phyloP scores from a whole-genome alignment of 1,284 basidiomycete species.

The Cutaneotrichosporon sp. region DNA sequence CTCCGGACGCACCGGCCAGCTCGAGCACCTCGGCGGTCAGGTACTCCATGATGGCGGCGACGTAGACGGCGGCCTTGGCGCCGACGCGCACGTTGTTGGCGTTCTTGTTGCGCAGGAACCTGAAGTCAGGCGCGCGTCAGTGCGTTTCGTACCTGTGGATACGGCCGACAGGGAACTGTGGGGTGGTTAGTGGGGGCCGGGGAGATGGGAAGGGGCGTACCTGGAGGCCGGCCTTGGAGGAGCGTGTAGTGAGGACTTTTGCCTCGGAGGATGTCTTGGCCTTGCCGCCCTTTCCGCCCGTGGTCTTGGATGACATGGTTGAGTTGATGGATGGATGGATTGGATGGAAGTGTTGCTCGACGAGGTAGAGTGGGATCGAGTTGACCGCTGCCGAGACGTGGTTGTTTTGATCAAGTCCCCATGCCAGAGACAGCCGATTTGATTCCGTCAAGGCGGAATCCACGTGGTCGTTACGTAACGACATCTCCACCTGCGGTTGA shows the following conservation, averaged over 20 bases:
- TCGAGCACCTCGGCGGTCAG: constrained; percentile 56
- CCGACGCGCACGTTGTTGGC: constrained; percentile 74
- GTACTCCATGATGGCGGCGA: constrained; percentile 56
- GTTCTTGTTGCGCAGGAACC: constrained; percentile 89
- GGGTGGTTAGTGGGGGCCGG: constrained; percentile 7
- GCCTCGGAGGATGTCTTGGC: constrained; percentile 55
- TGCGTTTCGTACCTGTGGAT: constrained; percentile 41
- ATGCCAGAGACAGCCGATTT: too few relatives aligned
- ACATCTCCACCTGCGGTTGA: too few relatives aligned
- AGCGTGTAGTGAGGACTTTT: constrained; percentile 65
- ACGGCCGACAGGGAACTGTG: constrained; percentile 51
- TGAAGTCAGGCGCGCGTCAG: constrained; percentile 41
- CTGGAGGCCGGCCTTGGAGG: constrained; percentile 80
- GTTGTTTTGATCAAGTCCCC: constrained; percentile 10
- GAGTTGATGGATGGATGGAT: constrained; percentile 21
- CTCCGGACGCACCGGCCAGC: constrained; percentile 46
- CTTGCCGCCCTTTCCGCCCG: constrained; percentile 56
- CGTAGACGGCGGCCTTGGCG: constrained; percentile 55
- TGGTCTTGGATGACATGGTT: constrained; percentile 50
- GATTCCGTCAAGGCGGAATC: background rate
- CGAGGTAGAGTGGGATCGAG: constrained; percentile 17
- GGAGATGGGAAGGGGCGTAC: constrained; percentile 55
- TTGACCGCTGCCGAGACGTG: background rate
- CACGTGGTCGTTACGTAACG: too few relatives aligned
- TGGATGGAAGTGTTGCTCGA: constrained; percentile 15